phyloP scores from a whole-genome alignment of 768 basidiomycete species.

The Termitomyces sp. region DNA sequence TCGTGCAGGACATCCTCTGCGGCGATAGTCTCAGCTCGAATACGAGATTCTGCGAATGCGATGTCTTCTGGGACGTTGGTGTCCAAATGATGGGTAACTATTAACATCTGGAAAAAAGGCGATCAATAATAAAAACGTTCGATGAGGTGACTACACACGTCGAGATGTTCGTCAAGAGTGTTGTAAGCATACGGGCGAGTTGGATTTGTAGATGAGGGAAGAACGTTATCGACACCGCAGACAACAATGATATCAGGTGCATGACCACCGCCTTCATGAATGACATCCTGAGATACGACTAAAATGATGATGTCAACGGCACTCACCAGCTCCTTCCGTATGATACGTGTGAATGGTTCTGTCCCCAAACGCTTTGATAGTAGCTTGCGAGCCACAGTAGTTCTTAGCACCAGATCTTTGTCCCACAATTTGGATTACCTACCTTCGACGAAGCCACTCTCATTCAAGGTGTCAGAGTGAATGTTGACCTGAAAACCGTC shows the following conservation, averaged over 20 bases:
- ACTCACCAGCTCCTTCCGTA: constrained; percentile 85
- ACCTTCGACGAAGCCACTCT: constrained; percentile 97
- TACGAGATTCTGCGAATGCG: constrained; percentile 94
- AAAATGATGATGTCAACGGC: neutral
- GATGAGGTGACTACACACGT: constrained; percentile 49
- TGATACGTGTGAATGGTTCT: constrained; percentile 98
- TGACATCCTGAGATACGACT: neutral
- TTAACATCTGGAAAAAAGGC: constrained; percentile 75
- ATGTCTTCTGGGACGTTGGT: constrained; percentile 89
- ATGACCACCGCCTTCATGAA: constrained; percentile 75
- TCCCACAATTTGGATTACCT: constrained; percentile 17
- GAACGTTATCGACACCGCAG: constrained; percentile 81
- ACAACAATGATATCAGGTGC: constrained; percentile 99
- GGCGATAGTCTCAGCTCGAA: constrained; percentile 93
- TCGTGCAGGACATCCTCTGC: constrained; percentile 97
- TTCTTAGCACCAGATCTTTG: neutral
- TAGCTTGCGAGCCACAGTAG: constrained; percentile 45
- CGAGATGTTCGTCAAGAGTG: constrained; percentile 95
- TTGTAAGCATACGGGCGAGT: constrained; percentile 90
- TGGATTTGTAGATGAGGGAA: constrained; percentile 96
- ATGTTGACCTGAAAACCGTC: constrained; percentile 65
- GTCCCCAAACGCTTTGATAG: constrained; percentile 84
- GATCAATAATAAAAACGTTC: neutral
- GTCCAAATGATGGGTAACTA: constrained; percentile 99
- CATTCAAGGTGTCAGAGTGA: constrained; percentile 96